Evolutionary conservation across 352 stramenopile genomes (phyloP).

Genomic region (Globisporangium recalcitrans): DNA sequence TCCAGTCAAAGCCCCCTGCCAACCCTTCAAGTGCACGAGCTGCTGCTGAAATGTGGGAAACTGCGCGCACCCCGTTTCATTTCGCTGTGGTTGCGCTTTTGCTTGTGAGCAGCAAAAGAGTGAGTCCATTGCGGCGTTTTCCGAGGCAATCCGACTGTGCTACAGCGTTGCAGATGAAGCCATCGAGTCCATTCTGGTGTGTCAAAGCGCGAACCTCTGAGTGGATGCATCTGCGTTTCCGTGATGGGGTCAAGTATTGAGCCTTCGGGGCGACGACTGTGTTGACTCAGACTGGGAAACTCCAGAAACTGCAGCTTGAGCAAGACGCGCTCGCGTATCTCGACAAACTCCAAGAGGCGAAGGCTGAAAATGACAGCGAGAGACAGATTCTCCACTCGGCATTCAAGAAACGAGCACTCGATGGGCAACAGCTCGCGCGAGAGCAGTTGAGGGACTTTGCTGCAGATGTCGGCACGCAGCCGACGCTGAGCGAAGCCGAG

Average conservation of each 20-base stretch:
- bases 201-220: not conserved
- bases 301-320: slow-evolving; percentile 34
- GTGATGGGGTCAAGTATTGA: not conserved
- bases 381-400: slow-evolving; percentile 31
- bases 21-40: not conserved
- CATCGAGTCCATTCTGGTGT: slow-evolving; percentile 39
- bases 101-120: slow-evolving; percentile 19
- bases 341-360: slow-evolving; percentile 19
- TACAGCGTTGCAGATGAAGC: slow-evolving; percentile 40
- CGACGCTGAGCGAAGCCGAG: slow-evolving; percentile 29
- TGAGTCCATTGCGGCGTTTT: slow-evolving; percentile 28
- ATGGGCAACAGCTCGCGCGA: slow-evolving; percentile 20
- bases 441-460: slow-evolving; percentile 32
- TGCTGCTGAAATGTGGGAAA: slow-evolving; percentile 19
- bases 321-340: slow-evolving; percentile 23
- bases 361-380: slow-evolving; percentile 20
- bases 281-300: slow-evolving; percentile 28
- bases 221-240: not conserved
- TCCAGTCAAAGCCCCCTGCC: not conserved
- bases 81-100: not conserved
- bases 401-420: slow-evolving; percentile 25
- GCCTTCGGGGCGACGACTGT: not conserved
- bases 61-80: too few species aligned
- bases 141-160: slow-evolving; percentile 42
- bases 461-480: slow-evolving; percentile 24